phyloP scores from a whole-genome alignment of 352 stramenopile species.

The Phytophthora pseudosyringae region DNA sequence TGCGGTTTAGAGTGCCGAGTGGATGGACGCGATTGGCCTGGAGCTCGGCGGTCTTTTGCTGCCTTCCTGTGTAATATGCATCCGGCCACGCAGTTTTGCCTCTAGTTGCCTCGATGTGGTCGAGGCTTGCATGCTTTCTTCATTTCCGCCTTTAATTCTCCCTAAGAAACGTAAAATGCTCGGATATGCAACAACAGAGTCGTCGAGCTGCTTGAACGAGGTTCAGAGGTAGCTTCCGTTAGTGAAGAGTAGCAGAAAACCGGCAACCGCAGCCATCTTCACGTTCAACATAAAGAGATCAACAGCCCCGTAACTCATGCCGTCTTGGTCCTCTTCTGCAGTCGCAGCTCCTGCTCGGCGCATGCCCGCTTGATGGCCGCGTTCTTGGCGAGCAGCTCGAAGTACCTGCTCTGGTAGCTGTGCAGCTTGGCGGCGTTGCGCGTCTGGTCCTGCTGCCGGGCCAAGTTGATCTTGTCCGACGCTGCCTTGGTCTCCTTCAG shows the following conservation, averaged over 20 bases:
- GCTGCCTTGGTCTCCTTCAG: slow-evolving; percentile 45
- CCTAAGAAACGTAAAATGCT: slow-evolving; percentile 39
- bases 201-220: background rate
- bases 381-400: slow-evolving; percentile 75
- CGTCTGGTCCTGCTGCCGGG: slow-evolving; percentile 71
- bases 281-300: slow-evolving; percentile 4
- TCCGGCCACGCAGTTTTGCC: slow-evolving; percentile 31
- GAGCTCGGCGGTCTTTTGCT: slow-evolving; percentile 22
- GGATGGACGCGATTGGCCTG: slow-evolving; percentile 15
- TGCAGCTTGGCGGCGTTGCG: slow-evolving; percentile 70
- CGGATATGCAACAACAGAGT: slow-evolving; percentile 10
- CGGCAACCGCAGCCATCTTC: no score
- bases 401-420: slow-evolving; percentile 59
- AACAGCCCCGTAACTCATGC: slow-evolving; percentile 13
- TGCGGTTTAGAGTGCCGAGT: slow-evolving; percentile 32
- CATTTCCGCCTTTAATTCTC: slow-evolving; percentile 29
- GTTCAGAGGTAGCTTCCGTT: slow-evolving; percentile 15
- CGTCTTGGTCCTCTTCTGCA: slow-evolving; percentile 52
- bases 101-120: slow-evolving; percentile 18
- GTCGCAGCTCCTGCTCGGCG: slow-evolving; percentile 23
- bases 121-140: slow-evolving; percentile 26
- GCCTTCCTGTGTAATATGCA: slow-evolving; percentile 41
- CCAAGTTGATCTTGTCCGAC: slow-evolving; percentile 63
- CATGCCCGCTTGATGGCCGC: slow-evolving; percentile 56
- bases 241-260: slow-evolving; percentile 1